A percentile compares a stretch with the other conserved stretches of the same genome.
phyloP scores from a whole-genome alignment of 495 filamentous ascomycete genomes.

The Aspergillus coremiiformis region DNA sequence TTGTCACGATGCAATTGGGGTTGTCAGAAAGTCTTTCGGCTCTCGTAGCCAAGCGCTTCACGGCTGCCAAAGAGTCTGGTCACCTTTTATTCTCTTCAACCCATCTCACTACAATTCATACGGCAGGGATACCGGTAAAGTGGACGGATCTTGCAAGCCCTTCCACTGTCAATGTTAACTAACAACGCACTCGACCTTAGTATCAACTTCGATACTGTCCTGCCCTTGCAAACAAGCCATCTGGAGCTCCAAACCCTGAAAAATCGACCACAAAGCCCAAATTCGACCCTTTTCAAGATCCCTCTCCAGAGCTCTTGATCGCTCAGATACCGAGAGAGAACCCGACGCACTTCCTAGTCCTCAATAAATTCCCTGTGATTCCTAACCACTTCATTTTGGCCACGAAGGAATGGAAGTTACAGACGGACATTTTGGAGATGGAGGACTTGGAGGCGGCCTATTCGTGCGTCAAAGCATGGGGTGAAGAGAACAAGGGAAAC shows the following conservation, averaged over 20 bases:
- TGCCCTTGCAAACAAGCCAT: slow-evolving; percentile 65
- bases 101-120: slow-evolving; percentile 46
- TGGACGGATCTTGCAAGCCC: too few species aligned
- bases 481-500: slow-evolving; percentile 12
- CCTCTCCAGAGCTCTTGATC: slow-evolving; percentile 54
- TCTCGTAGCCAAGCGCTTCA: slow-evolving; percentile 49
- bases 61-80: slow-evolving; percentile 43
- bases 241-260: slow-evolving; percentile 34
- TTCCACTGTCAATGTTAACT: slow-evolving; percentile 4
- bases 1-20: slow-evolving; percentile 29
- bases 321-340: slow-evolving; percentile 43
- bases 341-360: slow-evolving; percentile 56
- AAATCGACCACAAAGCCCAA: slow-evolving; percentile 32
- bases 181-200: slow-evolving; percentile 25
- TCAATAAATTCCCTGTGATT: slow-evolving; percentile 81
- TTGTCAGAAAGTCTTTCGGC: slow-evolving; percentile 41
- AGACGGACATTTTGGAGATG: slow-evolving; percentile 60
- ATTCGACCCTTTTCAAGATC: slow-evolving; percentile 67
- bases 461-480: slow-evolving; percentile 58
- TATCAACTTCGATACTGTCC: slow-evolving; percentile 79
- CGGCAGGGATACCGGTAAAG: slow-evolving; percentile 50
- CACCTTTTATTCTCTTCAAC: slow-evolving; percentile 55
- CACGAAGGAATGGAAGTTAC: slow-evolving; percentile 56
- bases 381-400: slow-evolving; percentile 73
- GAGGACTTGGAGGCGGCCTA: slow-evolving; percentile 60